Evolutionary conservation across 1,139 yeast species (phyloP).

Genomic region (Magnusiomyces sp.): DNA sequence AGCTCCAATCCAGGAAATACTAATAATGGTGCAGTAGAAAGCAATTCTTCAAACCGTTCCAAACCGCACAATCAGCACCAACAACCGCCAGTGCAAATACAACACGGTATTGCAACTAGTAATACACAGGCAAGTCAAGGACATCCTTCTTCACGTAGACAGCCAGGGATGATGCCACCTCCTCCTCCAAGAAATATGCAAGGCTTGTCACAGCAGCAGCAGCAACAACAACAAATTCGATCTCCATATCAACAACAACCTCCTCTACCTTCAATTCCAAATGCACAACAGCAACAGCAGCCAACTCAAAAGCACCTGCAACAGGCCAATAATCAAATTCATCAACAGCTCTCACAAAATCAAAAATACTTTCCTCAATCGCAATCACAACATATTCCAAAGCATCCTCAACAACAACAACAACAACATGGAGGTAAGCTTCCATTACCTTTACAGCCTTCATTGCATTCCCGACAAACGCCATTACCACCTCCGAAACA

Average conservation of each 20-base stretch:
- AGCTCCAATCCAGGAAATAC: too few species aligned
- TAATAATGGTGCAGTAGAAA: too few species aligned
- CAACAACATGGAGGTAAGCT: not conserved
- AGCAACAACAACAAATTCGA: not conserved
- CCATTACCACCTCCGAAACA: too few species aligned
- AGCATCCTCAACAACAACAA: not conserved
- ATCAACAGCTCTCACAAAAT: not conserved
- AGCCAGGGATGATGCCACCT: not conserved
- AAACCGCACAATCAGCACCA: not conserved
- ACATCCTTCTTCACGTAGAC: not conserved
- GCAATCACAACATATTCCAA: not conserved
- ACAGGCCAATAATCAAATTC: not conserved
- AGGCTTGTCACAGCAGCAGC: constrained; percentile 1
- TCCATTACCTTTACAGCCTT: too few species aligned
- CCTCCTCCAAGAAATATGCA: constrained; percentile 8
- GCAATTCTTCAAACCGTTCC: not conserved
- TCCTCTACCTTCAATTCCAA: not conserved
- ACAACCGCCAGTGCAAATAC: not conserved
- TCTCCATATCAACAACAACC: not conserved
- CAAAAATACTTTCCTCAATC: not conserved
- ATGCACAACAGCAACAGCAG: not conserved
- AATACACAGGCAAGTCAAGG: not conserved
- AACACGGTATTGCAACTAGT: not conserved
- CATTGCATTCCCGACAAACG: too few species aligned
- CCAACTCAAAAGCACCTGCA: constrained; percentile 2